Evolutionary conservation across 768 basidiomycete genomes (phyloP).

Genomic region (Dacryopinax primogenitus): DNA sequence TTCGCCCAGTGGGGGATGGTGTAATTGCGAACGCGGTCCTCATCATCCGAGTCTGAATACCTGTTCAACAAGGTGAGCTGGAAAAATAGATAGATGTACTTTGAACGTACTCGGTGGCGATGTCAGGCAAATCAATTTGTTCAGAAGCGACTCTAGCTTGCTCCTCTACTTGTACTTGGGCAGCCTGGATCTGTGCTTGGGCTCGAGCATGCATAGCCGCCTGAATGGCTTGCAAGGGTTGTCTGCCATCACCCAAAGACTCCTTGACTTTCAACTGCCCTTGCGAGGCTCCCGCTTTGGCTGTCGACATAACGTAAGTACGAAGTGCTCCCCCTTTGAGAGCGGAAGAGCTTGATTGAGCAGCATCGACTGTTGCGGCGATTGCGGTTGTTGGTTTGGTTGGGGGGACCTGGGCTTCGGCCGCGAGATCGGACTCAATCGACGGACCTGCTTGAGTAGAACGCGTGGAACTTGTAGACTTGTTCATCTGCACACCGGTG

Average conservation of each 20-base stretch:
- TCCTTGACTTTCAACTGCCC: not conserved
- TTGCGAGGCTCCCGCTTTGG: not conserved
- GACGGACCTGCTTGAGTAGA: too few species aligned
- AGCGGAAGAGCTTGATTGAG: not conserved
- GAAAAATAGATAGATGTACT: not conserved
- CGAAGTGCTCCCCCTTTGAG: not conserved
- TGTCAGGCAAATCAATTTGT: conserved; percentile 79
- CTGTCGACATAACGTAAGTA: not conserved
- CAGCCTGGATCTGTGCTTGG: not conserved
- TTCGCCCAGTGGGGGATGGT: conserved; percentile 82
- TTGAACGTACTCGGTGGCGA: not conserved
- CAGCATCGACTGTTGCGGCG: not conserved
- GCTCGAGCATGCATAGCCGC: not conserved
- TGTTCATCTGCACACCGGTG: conserved; percentile 10
- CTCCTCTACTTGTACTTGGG: not conserved
- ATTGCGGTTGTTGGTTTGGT: too few species aligned
- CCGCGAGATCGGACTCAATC: not conserved
- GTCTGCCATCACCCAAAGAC: not conserved
- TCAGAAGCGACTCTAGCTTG: conserved; percentile 40
- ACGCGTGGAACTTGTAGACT: conserved; percentile 1
- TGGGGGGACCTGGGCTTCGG: not conserved
- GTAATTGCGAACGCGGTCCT: conserved; percentile 59
- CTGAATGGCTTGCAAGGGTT: not conserved
- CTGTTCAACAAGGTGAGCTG: conserved; percentile 15
- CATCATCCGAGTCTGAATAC: conserved; percentile 92